Base-by-base conservation (phyloP, 1,139 yeast genomes). In the Yamadazyma pseudoaaseri region DNA sequence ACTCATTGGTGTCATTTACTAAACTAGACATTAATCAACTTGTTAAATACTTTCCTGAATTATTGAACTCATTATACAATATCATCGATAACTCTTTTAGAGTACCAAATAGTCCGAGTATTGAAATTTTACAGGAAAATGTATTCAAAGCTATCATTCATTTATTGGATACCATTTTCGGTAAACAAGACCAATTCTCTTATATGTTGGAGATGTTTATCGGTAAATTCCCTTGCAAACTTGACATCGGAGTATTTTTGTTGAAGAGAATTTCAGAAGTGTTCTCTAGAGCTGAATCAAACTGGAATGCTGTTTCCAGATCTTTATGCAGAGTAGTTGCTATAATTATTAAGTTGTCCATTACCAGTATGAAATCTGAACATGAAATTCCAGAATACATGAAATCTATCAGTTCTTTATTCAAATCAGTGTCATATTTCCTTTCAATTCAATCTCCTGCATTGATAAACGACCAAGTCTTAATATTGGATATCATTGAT, bases 231-330 rank as follows among this genome's bases (percentile, higher is more conserved):
- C 45, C 48, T n/a, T 49, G 58, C 17, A 56, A 70, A 11, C 78
- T 84, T 4, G 53, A 56, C 4, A 64, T 79, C 36, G 87, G 87
- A 6, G 54, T 71, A 12, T 67, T 65, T 34, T 51, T 82, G 34
- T 50, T 81, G 28, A 56, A 61, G 26, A 62, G 70, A 42, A 62
- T 77, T 48, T 58, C 76, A 1, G 65, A 60, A 16, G 59, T 73
- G 24, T 79, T 79, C 43, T 50, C 63, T 8, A 65, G 68, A 27
- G 80, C 81, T 13, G 70, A 65, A 28, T 58, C 66, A 2, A 74
- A 68, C 37, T 81, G 89, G 89, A 77, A 66, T 50, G 65, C 79
- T 20, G 65, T 75, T 35, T 79, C 86, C 3, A 69, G 86, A 50
- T 75, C 86, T 0, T 59, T 79, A 31, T 80, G 86, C 45, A 70